Evolutionary conservation across 1,139 yeast species (phyloP).

Genomic region (Debaryomycetaceae sp.): DNA sequence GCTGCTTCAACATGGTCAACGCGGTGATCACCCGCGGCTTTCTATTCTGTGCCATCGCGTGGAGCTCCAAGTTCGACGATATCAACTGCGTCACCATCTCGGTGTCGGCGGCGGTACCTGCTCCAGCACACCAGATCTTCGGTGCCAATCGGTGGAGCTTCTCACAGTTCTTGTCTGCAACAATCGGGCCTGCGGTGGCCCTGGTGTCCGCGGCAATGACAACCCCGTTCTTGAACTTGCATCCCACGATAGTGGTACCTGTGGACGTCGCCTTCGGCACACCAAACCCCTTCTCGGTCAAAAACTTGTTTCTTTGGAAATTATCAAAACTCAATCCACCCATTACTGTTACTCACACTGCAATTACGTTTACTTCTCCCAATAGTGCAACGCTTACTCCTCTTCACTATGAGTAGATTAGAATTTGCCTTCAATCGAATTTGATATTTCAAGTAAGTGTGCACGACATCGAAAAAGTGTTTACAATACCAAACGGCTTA

Average conservation of each 20-base stretch:
- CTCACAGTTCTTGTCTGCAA: slow-evolving; percentile 97
- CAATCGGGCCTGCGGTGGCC: slow-evolving; percentile 94
- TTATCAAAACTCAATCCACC: slow-evolving; percentile 91
- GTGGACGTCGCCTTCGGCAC: slow-evolving; percentile 91
- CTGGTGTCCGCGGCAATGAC: slow-evolving; percentile 98
- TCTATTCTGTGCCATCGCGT: slow-evolving; percentile 75
- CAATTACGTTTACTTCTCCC: background rate
- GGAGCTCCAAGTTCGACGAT: slow-evolving; percentile 86
- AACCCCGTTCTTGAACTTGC: slow-evolving; percentile 88
- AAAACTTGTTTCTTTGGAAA: slow-evolving; percentile 77
- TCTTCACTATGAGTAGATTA: background rate
- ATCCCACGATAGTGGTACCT: slow-evolving; percentile 97
- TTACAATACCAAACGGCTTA: background rate
- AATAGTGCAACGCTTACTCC: background rate
- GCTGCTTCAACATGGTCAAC: slow-evolving; percentile 89
- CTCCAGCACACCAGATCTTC: slow-evolving; percentile 98
- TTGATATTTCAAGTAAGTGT: background rate
- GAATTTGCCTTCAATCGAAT: slow-evolving; percentile 2
- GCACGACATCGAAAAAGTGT: slow-evolving; percentile 1
- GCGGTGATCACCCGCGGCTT: slow-evolving; percentile 94
- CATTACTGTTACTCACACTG: slow-evolving; percentile 39
- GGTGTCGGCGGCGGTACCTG: slow-evolving; percentile 99
- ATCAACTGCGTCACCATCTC: slow-evolving; percentile 94
- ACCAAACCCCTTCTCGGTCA: slow-evolving; percentile 68
- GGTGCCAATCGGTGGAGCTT: slow-evolving; percentile 91